Evolutionary conservation across 345 rosid genomes (phyloP).

Genomic region (Lumnitzera littorea): DNA sequence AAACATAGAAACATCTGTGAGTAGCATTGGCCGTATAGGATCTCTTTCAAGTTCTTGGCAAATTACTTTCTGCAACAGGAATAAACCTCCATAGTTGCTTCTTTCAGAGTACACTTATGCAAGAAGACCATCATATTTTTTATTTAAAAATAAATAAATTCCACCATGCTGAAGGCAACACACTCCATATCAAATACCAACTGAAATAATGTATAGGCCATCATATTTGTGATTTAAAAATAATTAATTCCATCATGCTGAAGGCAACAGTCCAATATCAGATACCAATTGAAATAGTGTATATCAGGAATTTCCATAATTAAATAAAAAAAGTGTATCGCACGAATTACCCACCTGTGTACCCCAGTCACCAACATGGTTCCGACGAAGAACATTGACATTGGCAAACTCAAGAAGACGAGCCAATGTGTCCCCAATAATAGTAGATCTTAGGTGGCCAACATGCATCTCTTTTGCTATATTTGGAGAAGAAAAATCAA

Average conservation of each 20-base stretch:
- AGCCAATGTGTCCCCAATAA: constrained; percentile 90
- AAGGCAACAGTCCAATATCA: too few relatives aligned
- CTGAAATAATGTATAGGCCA: too few relatives aligned
- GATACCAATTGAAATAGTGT: too few relatives aligned
- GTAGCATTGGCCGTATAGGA: not conserved
- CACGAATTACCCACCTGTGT: constrained; percentile 58
- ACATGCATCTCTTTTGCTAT: constrained; percentile 99
- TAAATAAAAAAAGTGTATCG: not conserved
- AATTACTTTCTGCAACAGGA: too few relatives aligned
- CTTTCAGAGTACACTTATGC: too few relatives aligned
- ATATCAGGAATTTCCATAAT: not conserved
- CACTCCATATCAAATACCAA: too few relatives aligned
- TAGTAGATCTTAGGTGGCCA: constrained; percentile 94
- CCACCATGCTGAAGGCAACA: too few relatives aligned
- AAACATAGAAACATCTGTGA: not conserved
- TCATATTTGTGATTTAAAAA: too few relatives aligned
- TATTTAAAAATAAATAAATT: too few relatives aligned
- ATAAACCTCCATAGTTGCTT: too few relatives aligned
- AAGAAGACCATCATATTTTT: too few relatives aligned
- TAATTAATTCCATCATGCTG: too few relatives aligned
- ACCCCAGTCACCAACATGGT: constrained; percentile 99
- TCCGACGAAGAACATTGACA: constrained; percentile 84
- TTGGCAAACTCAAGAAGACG: constrained; percentile 92
- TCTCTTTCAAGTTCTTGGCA: not conserved
- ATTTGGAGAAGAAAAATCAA: constrained; percentile 98